Evolutionary conservation across 441 rosid species (phyloP).

Genomic region (Gossypium davidsonii): DNA sequence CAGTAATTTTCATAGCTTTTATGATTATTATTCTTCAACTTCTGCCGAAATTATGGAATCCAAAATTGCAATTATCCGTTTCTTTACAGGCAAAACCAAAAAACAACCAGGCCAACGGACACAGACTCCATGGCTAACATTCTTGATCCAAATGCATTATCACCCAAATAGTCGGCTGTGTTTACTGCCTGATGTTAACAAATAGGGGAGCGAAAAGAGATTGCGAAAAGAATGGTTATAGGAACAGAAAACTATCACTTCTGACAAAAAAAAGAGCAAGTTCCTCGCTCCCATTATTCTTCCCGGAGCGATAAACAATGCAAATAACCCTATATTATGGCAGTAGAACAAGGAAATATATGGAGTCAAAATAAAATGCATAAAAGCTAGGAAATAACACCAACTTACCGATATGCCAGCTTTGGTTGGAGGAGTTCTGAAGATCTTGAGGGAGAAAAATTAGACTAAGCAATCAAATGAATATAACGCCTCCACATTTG

Average conservation of each 20-base stretch:
- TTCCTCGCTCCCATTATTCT: conserved; percentile 24
- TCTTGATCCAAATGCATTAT: neutral
- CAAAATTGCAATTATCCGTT: neutral
- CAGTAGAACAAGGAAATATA: conserved; percentile 8
- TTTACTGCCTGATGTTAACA: neutral
- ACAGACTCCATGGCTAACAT: neutral
- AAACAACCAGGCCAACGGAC: neutral
- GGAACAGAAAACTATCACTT: conserved; percentile 5
- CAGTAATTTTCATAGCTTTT: neutral
- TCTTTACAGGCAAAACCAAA: neutral
- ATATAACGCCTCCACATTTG: conserved; percentile 3
- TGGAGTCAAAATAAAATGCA: neutral
- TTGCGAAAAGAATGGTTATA: neutral
- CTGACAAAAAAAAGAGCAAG: neutral
- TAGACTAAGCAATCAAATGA: conserved; percentile 12
- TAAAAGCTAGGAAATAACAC: neutral
- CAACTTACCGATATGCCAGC: conserved; percentile 2
- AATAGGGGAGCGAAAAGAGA: neutral
- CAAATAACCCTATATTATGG: conserved; percentile 17
- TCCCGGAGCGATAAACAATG: conserved; percentile 21
- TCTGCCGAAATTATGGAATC: neutral
- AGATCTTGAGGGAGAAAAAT: conserved; percentile 10
- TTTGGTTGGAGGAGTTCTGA: conserved; percentile 1
- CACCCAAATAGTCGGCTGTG: neutral
- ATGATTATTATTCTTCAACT: neutral